Conservation (phyloP, 768 basidiomycete genomes). For the Rhizopogon rudus region DNA sequence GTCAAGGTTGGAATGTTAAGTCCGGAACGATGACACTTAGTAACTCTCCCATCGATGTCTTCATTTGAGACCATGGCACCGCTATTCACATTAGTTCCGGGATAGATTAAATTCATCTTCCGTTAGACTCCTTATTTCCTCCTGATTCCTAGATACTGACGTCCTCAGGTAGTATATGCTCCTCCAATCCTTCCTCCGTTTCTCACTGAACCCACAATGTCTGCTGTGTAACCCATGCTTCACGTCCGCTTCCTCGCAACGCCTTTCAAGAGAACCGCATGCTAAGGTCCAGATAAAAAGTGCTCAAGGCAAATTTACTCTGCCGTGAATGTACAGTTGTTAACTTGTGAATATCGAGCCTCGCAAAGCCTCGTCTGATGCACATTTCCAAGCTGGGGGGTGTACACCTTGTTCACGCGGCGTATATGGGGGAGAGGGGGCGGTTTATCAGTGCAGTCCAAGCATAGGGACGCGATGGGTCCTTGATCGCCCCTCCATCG, state of each 20-base stretch:
- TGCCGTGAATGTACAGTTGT: slow-evolving; percentile 75
- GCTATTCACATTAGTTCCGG: too few relatives aligned
- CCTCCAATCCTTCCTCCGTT: slow-evolving; percentile 58
- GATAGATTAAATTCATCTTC: too few relatives aligned
- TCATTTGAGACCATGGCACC: too few relatives aligned
- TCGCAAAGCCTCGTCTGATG: too few relatives aligned
- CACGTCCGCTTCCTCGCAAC: slow-evolving; percentile 81
- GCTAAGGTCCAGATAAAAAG: slow-evolving; percentile 37
- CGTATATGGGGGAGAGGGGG: slow-evolving; percentile 45
- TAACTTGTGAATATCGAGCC: background rate
- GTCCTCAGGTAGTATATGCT: slow-evolving; percentile 12
- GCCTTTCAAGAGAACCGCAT: slow-evolving; percentile 56
- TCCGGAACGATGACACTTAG: too few relatives aligned
- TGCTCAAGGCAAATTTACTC: slow-evolving; percentile 71
- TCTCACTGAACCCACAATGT: slow-evolving; percentile 66
- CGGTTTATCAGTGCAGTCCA: too few relatives aligned
- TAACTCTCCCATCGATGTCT: too few relatives aligned
- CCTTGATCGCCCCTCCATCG: too few relatives aligned
- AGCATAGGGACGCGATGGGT: too few relatives aligned
- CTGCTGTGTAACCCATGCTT: slow-evolving; percentile 67
- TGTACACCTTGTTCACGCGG: slow-evolving; percentile 57
- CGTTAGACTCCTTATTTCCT: too few relatives aligned
- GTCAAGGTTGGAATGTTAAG: too few relatives aligned
- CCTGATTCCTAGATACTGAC: too few relatives aligned
- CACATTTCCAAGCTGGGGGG: slow-evolving; percentile 47